Base-by-base conservation (phyloP, 2,329 filamentous ascomycete species). In the Ceratocystis alfenasii region DNA sequence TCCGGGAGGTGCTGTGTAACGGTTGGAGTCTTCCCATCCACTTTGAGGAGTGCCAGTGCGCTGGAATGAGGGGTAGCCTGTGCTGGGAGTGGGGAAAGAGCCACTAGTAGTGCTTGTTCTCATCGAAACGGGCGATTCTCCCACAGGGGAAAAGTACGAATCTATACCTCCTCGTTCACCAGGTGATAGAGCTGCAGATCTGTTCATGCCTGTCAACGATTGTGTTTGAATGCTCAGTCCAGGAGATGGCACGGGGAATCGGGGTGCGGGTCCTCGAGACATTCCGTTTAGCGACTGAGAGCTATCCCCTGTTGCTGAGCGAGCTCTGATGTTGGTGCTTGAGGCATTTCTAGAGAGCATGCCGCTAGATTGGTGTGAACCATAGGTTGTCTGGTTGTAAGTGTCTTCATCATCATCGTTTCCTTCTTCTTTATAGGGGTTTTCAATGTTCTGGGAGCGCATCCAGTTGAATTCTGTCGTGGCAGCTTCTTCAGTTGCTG, bases 71-170 rank as follows among this genome's bases (percentile, higher is more conserved):
- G 86, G 84, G 69, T 81, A 83, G 22, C 75, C 74, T 2, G 75
- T 74, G 45, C 62, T 50, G n/a, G 76, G 75, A 0, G 75, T 72
- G 0, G 75, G 73, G 71, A 91, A 95, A 73, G 91, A 86, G 59
- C 86, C 84, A 50, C 89, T 90, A 4, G 89, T 82, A 1, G 85
- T 85, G 73, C 88, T 92, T 6, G 88, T 87, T 62, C 89, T 82
- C 28, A 87, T 87, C 15, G 87, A 90, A 55, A 85, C 85, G 8
- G 89, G 89, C 0, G 89, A 90, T 65, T 96, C 92, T 44, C 81
- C 83, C 1, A 87, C 82, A 0, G 94, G 94, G 0, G 93, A 97
- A 75, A 99, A 99, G 76, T 96, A 97, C 2, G 92, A 96, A 67
- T 91, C 90, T 83, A 45, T 78, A 79, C 63, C 83, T 80, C 22